Evolutionary conservation across 768 basidiomycete species (phyloP), one percentile per base, ranked within the genome.

Genomic region (Leccinum longicurvipes): DNA sequence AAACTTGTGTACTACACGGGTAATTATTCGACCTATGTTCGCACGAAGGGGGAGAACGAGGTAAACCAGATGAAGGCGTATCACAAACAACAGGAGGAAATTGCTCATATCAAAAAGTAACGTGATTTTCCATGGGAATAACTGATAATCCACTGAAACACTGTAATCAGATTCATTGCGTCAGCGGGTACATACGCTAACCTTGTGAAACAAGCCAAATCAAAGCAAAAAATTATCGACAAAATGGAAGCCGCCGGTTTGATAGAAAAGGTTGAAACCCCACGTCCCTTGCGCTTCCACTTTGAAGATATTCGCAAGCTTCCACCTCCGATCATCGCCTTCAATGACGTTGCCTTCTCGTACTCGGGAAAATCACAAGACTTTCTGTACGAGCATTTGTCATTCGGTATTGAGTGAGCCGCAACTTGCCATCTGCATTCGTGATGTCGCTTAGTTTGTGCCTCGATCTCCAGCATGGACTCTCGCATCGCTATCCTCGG

Each of bases 11-110:
- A 97, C 73, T 98, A 98, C 74, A 85, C 86, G 59, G 96, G 95
- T 77, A 98, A 98, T 74, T 98, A 97, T 77, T 81, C 93, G 48
- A 93, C 91, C n/a, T 98, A 93, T 75, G 95, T 98, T 62, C 87
- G 93, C 70, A 98, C 96, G 55, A 95, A 89, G 81, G 66, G 77
- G 64, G 96, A 99, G 81, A 99, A 99, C 78, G 96, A 99, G 79
- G 88, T 94, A 69, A 99, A 98, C 74, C 94, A 97, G 78, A 97
- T 98, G 94, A 99, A 99, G 81, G 97, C 96, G 51, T 99, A 98
- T 74, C 68, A 85, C 65, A 99, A 99, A 75, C 96, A 99, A 71
- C 96, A 99, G 72, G 96, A 99, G 47, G 96, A 98, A 75, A 98
- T 98, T 63, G 83, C 84, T 23, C 96, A 99, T 74, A 98, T 98